Percentiles rank a stretch among this genome's conserved stretches.
Conservation (phyloP, 179 eudicot genomes). For the Heliamphora ciliata region DNA sequence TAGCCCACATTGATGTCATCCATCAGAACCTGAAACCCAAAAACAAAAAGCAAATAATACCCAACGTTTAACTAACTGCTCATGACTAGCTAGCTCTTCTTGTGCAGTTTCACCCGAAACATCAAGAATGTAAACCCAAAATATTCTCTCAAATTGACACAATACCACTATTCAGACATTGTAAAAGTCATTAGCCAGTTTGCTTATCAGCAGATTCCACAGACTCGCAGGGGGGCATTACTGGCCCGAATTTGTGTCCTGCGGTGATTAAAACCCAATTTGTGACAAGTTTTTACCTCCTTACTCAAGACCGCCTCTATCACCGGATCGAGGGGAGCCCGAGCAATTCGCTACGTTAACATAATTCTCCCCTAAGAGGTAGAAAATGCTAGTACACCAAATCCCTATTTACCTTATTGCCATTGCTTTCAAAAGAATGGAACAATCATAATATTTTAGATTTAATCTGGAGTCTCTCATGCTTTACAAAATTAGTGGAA, state of each 20-base stretch:
- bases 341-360: background rate
- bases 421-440: background rate
- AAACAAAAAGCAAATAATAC: background rate
- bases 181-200: background rate
- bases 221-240: background rate
- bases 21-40: constrained; percentile 61
- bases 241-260: background rate
- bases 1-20: constrained; percentile 93
- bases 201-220: background rate
- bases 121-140: background rate
- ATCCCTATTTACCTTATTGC: background rate
- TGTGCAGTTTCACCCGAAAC: background rate
- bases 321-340: background rate
- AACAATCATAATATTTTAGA: background rate
- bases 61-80: background rate
- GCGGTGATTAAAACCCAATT: background rate
- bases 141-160: background rate
- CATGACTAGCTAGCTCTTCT: background rate
- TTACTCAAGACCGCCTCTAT: background rate
- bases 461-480: background rate
- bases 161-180: background rate
- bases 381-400: background rate
- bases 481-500: background rate
- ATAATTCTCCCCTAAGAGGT: background rate
- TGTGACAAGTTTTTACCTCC: background rate